Evolutionary conservation across 2,329 filamentous ascomycete species (phyloP).

Genomic region (Epichloe aotearoae): DNA sequence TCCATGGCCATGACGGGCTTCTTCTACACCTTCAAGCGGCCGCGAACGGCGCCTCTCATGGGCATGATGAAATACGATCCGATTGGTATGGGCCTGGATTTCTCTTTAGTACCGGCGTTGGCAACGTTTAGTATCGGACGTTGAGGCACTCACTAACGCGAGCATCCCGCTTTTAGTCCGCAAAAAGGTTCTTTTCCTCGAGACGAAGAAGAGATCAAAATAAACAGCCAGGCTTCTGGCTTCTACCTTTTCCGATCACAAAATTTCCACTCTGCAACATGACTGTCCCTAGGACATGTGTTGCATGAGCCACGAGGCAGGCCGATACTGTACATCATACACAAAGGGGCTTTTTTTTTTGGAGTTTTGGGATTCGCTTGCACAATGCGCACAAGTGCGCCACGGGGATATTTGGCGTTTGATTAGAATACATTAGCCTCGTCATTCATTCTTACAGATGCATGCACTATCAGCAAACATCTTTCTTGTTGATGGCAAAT

Average conservation of each 20-base stretch:
- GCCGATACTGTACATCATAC: conserved; percentile 15
- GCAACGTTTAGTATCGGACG: background rate
- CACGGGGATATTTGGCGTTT: background rate
- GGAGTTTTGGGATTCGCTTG: conserved; percentile 16
- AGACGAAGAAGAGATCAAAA: conserved; percentile 70
- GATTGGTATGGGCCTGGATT: conserved; percentile 49
- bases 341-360: conserved; percentile 13
- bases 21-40: conserved; percentile 83
- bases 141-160: background rate
- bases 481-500: background rate
- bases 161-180: conserved; percentile 48
- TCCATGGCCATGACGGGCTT: conserved; percentile 99
- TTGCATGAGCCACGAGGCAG: background rate
- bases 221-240: conserved; percentile 14
- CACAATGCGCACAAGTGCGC: background rate
- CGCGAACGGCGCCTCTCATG: conserved; percentile 67
- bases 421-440: background rate
- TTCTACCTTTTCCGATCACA: background rate
- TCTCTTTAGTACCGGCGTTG: background rate
- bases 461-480: background rate
- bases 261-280: background rate
- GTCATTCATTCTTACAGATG: background rate
- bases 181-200: conserved; percentile 93
- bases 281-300: background rate
- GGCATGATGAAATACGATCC: conserved; percentile 99